phyloP scores from a whole-genome alignment of 345 rosid species.

The Melaleuca quinquenervia region DNA sequence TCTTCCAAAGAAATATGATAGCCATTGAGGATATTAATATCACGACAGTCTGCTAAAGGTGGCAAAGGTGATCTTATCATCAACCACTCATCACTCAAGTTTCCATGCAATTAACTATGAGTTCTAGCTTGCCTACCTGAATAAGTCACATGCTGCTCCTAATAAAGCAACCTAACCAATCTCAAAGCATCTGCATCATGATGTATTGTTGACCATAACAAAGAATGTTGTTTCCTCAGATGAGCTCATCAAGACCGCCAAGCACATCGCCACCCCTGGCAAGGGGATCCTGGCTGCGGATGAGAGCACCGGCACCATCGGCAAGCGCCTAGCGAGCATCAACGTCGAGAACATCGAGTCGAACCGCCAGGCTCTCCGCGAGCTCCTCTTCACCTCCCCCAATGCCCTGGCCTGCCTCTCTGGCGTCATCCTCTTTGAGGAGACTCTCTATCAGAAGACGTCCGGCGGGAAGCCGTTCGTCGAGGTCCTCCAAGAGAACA shows the following conservation, averaged over 20 bases:
- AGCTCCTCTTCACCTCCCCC: constrained; percentile 84
- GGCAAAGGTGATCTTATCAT: neutral
- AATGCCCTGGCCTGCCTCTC: constrained; percentile 65
- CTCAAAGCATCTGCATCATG: neutral
- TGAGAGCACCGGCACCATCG: constrained; percentile 96
- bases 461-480: constrained; percentile 73
- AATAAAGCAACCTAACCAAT: neutral
- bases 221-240: constrained; percentile 26
- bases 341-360: constrained; percentile 86
- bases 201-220: neutral
- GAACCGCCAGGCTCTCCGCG: constrained; percentile 89
- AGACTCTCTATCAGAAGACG: constrained; percentile 87
- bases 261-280: constrained; percentile 87
- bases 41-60: neutral
- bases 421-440: constrained; percentile 92
- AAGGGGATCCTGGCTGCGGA: constrained; percentile 95
- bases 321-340: constrained; percentile 86
- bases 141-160: neutral
- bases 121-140: neutral
- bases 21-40: neutral
- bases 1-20: neutral
- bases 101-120: neutral
- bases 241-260: constrained; percentile 85
- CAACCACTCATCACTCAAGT: neutral
- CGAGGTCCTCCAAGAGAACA: constrained; percentile 68